Conservation (phyloP, 345 rosid genomes). For the Salix udensis region DNA sequence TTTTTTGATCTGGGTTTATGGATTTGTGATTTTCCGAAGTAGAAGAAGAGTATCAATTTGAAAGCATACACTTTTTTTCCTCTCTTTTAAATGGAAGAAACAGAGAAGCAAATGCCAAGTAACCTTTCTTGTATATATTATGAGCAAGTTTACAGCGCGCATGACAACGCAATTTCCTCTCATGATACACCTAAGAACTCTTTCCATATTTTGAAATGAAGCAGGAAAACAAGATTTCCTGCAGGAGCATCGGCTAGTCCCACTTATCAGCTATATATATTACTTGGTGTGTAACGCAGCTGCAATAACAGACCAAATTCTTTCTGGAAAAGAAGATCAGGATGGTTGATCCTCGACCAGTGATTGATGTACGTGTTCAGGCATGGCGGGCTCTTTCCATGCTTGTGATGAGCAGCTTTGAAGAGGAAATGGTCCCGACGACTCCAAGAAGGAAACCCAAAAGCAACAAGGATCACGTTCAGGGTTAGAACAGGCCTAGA, state of each 20-base stretch:
- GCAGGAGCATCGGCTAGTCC: neutral
- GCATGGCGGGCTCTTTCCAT: conserved; percentile 21
- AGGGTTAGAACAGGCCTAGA: conserved; percentile 29
- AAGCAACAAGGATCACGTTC: conserved; percentile 44
- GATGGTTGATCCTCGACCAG: neutral
- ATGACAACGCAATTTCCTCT: neutral
- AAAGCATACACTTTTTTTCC: neutral
- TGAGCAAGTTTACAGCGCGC: neutral
- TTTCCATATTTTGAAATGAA: neutral
- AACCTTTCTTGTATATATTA: neutral
- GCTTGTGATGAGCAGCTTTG: conserved; percentile 31
- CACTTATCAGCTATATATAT: neutral
- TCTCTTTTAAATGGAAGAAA: neutral
- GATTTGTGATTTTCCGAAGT: neutral
- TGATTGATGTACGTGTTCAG: neutral
- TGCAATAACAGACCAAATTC: neutral
- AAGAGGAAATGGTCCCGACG: conserved; percentile 52
- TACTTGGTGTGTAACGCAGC: neutral
- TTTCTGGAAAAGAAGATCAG: neutral
- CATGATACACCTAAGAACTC: neutral
- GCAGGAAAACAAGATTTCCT: neutral
- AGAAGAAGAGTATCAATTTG: neutral
- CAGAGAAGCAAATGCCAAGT: neutral
- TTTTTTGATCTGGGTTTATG: neutral
- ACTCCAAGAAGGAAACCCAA: conserved; percentile 52